A percentile compares a stretch with the other conserved stretches of the same genome.
These are phyloP conservation scores for Chimonanthus praecox DNA, from an alignment of 164 flowering plant species.

Conservation along the genomic window DNA sequence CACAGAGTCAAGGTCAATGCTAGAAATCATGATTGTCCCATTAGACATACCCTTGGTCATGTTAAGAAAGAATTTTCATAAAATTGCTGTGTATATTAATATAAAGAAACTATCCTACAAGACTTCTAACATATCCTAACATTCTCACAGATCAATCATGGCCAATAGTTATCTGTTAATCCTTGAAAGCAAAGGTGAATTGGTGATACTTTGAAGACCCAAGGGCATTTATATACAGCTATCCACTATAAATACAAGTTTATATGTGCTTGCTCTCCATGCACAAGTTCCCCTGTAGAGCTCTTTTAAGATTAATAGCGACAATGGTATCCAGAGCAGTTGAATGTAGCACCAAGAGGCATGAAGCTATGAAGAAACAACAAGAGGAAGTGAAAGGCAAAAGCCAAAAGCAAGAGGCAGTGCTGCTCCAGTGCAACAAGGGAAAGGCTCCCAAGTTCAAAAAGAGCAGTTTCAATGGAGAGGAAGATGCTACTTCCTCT, in stretches of 20 bases:
- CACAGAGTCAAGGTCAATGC: background rate
- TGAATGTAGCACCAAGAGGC: slow-evolving; percentile 35
- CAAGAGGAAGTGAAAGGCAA: slow-evolving; percentile 7
- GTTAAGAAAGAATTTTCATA: background rate
- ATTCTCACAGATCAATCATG: background rate
- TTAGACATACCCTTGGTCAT: background rate
- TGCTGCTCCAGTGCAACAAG: slow-evolving; percentile 57
- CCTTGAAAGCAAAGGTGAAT: background rate
- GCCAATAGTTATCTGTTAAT: background rate
- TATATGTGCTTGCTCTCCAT: slow-evolving; percentile 6
- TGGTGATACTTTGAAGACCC: background rate
- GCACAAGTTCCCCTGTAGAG: background rate
- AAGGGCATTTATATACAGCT: background rate
- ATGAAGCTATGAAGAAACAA: slow-evolving; percentile 17
- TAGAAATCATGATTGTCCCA: background rate
- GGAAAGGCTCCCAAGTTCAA: slow-evolving; percentile 65
- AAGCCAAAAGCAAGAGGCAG: slow-evolving; percentile 15
- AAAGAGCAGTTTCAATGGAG: slow-evolving; percentile 58
- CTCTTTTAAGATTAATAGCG: background rate
- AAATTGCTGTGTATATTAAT: too few relatives aligned
- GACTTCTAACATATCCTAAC: too few relatives aligned
- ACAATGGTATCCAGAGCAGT: slow-evolving; percentile 60
- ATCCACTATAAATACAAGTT: background rate
- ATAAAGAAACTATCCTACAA: too few relatives aligned
- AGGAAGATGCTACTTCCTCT: slow-evolving; percentile 70